Evolutionary conservation across 176 grass and related monocot genomes (phyloP), one percentile per base, ranked within the genome.

Genomic region (Phoenix roebelenii): DNA sequence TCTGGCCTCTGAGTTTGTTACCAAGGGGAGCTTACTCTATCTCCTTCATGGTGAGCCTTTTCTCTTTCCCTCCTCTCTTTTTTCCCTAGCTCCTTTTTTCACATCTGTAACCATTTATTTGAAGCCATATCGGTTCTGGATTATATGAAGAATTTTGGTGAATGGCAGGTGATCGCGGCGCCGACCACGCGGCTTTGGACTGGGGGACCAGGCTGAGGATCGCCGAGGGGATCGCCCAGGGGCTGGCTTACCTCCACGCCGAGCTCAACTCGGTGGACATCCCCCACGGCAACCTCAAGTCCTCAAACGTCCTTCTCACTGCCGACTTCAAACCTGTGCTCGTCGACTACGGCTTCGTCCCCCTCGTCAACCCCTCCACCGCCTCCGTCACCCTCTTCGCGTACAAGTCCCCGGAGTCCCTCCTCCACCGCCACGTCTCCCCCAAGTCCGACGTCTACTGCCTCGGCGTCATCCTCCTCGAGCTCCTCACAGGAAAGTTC

Each of bases 281-380:
- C 16, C 87, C 87, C 7, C 93, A 97, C 57, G 87, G 93, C 24
- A 97, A 97, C 81, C 93, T 97, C 61, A 97, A 91, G 82, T 97
- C 87, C 4, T 24, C 80, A 20, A 97, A 97, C 72, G 49, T 97
- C 5, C 93, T 97, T 16, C 81, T 97, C 1, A 72, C 84, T 0
- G 84, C 93, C n/a, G 76, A 85, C 74, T 91, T 88, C 75, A 69
- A 97, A 67, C 93, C 93, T 23, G 78, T 97, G 61, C 77, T 97
- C 23, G 80, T 85, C 20, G 87, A 91, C 81, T 97, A 82, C 69
- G 93, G 93, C 15, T 85, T 71, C 83, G 72, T 79, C 14, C 55
- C 78, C 16, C 65, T 97, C 48, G 49, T 80, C 63, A 76, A 48
- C 75, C 76, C 67, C 49, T 22, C 6, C 6, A 22, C 56, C 49